Evolutionary conservation across 2,329 filamentous ascomycete species (phyloP).

Genomic region (Penicillium sp.): DNA sequence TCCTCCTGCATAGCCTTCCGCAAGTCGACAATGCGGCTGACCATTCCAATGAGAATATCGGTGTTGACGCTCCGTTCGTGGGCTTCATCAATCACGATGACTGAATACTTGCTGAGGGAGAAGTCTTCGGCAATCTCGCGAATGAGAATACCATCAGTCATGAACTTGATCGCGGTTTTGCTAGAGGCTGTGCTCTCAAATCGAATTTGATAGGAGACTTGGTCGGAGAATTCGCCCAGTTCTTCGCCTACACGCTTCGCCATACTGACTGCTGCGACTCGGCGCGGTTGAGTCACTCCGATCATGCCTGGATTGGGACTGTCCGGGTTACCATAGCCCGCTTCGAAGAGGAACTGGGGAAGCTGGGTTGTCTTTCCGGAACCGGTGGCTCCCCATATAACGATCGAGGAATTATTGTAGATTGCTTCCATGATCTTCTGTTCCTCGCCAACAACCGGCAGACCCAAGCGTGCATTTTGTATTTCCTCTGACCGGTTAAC

Average conservation of each 20-base stretch:
- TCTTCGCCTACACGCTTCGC: slow-evolving; percentile 83
- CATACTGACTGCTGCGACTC: slow-evolving; percentile 95
- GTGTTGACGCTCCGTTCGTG: slow-evolving; percentile 97
- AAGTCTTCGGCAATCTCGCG: slow-evolving; percentile 88
- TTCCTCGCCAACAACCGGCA: slow-evolving; percentile 89
- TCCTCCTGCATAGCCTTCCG: slow-evolving; percentile 65
- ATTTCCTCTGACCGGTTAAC: slow-evolving; percentile 64
- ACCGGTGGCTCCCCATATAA: slow-evolving; percentile 89
- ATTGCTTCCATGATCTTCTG: slow-evolving; percentile 98
- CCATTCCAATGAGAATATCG: slow-evolving; percentile 90
- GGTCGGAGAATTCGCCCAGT: slow-evolving; percentile 64
- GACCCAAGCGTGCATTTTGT: slow-evolving; percentile 64
- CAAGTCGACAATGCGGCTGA: slow-evolving; percentile 82
- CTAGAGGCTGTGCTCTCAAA: slow-evolving; percentile 76
- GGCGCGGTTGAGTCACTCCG: slow-evolving; percentile 83
- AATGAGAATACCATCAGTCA: slow-evolving; percentile 94
- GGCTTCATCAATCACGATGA: slow-evolving; percentile 89
- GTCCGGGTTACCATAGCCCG: slow-evolving; percentile 71
- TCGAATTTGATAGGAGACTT: slow-evolving; percentile 85
- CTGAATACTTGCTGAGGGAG: slow-evolving; percentile 77
- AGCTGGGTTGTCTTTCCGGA: slow-evolving; percentile 97
- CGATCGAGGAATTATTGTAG: slow-evolving; percentile 78
- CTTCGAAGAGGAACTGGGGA: slow-evolving; percentile 89
- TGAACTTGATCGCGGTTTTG: slow-evolving; percentile 90
- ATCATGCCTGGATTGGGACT: slow-evolving; percentile 85